Conservation (phyloP, 2,329 filamentous ascomycete genomes). For the Aspergillus spinulosporus region DNA sequence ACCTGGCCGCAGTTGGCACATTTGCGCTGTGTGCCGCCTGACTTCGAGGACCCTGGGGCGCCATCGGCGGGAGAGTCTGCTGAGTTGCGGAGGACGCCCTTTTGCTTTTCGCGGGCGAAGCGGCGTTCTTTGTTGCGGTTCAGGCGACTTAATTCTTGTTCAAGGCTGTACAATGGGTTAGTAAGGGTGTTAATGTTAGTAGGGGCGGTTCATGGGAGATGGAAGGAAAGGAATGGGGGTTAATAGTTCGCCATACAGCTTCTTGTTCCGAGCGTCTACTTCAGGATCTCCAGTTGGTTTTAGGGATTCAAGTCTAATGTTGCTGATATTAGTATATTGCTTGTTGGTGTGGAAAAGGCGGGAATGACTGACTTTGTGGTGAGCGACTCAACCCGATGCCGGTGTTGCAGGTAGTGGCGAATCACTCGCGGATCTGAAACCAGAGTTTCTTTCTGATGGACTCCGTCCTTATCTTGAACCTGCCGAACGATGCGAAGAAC, state of each 20-base stretch:
- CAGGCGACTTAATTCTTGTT: slow-evolving; percentile 76
- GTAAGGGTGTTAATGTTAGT: not conserved
- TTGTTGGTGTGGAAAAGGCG: not conserved
- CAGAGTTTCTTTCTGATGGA: slow-evolving; percentile 59
- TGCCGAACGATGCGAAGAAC: slow-evolving; percentile 72
- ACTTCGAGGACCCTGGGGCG: slow-evolving; percentile 57
- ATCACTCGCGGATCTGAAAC: slow-evolving; percentile 84
- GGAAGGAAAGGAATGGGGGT: not conserved
- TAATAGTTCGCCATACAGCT: slow-evolving; percentile 49
- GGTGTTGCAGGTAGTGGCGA: slow-evolving; percentile 79
- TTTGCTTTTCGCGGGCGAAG: slow-evolving; percentile 86
- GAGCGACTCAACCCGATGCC: slow-evolving; percentile 69
- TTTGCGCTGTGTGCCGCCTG: slow-evolving; percentile 70
- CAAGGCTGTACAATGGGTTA: slow-evolving; percentile 52
- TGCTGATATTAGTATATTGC: slow-evolving; percentile 12
- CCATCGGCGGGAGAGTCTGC: slow-evolving; percentile 47
- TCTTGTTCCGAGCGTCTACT: slow-evolving; percentile 61
- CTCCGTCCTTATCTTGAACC: slow-evolving; percentile 63
- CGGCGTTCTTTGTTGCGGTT: slow-evolving; percentile 89
- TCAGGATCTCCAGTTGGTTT: slow-evolving; percentile 67
- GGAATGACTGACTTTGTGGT: slow-evolving; percentile 65
- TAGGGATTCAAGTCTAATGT: slow-evolving; percentile 57
- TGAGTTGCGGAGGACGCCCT: slow-evolving; percentile 55
- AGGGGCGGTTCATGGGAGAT: not conserved
- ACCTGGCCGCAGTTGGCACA: slow-evolving; percentile 97